Evolutionary conservation across 345 rosid species (phyloP).

Genomic region (Conringia planisiliqua): DNA sequence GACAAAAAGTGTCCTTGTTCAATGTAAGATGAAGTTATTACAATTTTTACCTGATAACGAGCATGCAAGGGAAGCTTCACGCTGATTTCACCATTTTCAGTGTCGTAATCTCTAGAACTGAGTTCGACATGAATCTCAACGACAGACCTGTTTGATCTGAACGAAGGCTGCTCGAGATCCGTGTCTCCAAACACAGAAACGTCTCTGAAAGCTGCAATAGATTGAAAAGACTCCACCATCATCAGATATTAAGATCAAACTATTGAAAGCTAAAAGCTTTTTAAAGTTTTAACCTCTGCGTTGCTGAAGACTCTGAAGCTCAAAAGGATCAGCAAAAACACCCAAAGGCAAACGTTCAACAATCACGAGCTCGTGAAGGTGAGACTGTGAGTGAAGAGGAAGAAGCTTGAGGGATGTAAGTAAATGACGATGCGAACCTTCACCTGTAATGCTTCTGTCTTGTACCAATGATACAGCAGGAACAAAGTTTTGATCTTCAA

Average conservation of each 20-base stretch:
- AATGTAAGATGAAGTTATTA: background rate
- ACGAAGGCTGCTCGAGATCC: slow-evolving; percentile 77
- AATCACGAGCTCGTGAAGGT: slow-evolving; percentile 45
- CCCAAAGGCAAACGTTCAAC: slow-evolving; percentile 76
- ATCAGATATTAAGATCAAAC: background rate
- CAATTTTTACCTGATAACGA: slow-evolving; percentile 55
- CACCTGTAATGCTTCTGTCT: slow-evolving; percentile 55
- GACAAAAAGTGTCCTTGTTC: background rate
- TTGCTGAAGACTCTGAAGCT: slow-evolving; percentile 63
- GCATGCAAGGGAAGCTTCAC: slow-evolving; percentile 74
- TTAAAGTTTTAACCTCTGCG: slow-evolving; percentile 42
- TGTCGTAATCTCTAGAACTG: background rate
- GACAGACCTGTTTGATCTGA: slow-evolving; percentile 59
- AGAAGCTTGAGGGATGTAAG: slow-evolving; percentile 49
- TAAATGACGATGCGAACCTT: slow-evolving; percentile 86
- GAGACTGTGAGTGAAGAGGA: slow-evolving; percentile 25
- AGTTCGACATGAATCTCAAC: slow-evolving; percentile 70
- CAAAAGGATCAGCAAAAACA: slow-evolving; percentile 89
- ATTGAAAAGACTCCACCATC: background rate
- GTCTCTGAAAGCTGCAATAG: slow-evolving; percentile 47
- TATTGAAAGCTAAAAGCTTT: background rate
- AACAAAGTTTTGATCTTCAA: slow-evolving; percentile 18
- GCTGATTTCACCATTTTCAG: slow-evolving; percentile 43
- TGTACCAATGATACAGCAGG: slow-evolving; percentile 33
- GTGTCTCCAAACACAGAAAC: slow-evolving; percentile 80